Conservation (phyloP, 2,329 filamentous ascomycete genomes). For the Trichoderma atroviride region DNA sequence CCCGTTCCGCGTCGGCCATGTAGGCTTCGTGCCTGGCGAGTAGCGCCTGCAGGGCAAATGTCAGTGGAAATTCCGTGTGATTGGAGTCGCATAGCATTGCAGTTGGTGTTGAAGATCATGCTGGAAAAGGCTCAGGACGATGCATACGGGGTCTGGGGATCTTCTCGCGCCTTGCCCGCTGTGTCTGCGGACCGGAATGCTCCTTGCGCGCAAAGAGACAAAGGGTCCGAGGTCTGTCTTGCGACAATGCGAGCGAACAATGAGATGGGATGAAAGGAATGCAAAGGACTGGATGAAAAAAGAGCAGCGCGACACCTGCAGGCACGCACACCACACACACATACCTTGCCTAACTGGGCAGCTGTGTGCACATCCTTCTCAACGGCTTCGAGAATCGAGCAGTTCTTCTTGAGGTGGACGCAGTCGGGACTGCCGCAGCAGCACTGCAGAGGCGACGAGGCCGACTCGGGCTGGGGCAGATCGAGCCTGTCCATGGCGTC, state of each 20-base stretch:
- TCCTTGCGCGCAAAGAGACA: constrained; percentile 2
- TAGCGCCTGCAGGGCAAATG: constrained; percentile 77
- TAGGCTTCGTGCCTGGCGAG: constrained; percentile 91
- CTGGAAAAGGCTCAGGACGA: not conserved
- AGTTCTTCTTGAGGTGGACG: constrained; percentile 79
- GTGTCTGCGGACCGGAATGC: constrained; percentile 5
- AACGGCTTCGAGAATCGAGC: constrained; percentile 73
- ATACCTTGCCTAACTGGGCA: constrained; percentile 89
- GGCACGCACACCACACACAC: constrained; percentile 19
- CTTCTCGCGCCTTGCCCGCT: not conserved
- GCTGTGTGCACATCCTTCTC: constrained; percentile 88
- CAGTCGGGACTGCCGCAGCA: constrained; percentile 86
- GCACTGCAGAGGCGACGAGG: constrained; percentile 58
- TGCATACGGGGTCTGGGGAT: not conserved
- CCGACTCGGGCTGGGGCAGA: constrained; percentile 32
- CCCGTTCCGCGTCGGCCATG: constrained; percentile 87
- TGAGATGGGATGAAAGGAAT: constrained; percentile 3
- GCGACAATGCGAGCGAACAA: not conserved
- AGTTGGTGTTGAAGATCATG: not conserved
- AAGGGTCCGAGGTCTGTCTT: not conserved
- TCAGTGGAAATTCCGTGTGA: constrained; percentile 60
- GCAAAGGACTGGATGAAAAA: not conserved
- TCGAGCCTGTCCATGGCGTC: constrained; percentile 31
- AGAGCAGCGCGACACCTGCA: constrained; percentile 14
- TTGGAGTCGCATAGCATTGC: constrained; percentile 3